Percentiles rank a stretch among this genome's conserved stretches.
These are phyloP conservation scores for Furcasterigmium sp. DNA, from an alignment of 2,329 filamentous ascomycete species.

Conservation along the genomic window DNA sequence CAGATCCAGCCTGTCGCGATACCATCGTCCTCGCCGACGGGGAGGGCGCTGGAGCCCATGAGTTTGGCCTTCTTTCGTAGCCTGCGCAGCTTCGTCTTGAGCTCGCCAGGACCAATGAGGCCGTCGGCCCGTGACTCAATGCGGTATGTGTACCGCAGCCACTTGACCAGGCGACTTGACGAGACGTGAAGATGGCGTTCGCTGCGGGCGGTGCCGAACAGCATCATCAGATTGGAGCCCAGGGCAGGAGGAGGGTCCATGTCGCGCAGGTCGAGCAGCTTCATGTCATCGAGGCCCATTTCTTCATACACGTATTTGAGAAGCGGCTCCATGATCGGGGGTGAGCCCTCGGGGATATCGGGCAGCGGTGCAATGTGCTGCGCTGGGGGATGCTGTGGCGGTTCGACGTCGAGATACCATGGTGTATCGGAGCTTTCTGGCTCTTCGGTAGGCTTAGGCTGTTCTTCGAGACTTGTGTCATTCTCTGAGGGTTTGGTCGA, in stretches of 20 bases:
- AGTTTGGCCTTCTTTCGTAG: slow-evolving; percentile 78
- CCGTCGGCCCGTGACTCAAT: slow-evolving; percentile 79
- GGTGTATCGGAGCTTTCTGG: slow-evolving; percentile 36
- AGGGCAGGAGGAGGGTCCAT: slow-evolving; percentile 84
- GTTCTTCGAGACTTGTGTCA: too few relatives aligned
- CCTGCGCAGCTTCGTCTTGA: slow-evolving; percentile 80
- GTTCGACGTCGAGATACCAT: slow-evolving; percentile 83
- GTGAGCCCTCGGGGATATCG: slow-evolving; percentile 60
- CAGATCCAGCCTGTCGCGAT: slow-evolving; percentile 95
- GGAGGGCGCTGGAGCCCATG: slow-evolving; percentile 64
- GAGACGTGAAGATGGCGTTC: slow-evolving; percentile 91
- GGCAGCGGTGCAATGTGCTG: slow-evolving; percentile 44
- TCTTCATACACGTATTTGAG: slow-evolving; percentile 77
- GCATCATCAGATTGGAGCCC: slow-evolving; percentile 84
- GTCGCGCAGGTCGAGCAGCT: slow-evolving; percentile 74
- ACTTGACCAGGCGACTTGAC: slow-evolving; percentile 83
- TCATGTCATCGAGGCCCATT: slow-evolving; percentile 78
- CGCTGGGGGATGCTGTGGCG: slow-evolving; percentile 44
- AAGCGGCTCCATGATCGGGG: slow-evolving; percentile 65
- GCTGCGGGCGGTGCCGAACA: slow-evolving; percentile 85
- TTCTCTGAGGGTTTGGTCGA: too few relatives aligned
- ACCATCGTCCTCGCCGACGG: slow-evolving; percentile 70
- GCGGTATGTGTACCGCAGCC: slow-evolving; percentile 69
- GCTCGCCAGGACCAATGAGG: slow-evolving; percentile 80
- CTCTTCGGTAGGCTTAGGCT: too few relatives aligned